These are phyloP conservation scores for Leishmania major DNA, from an alignment of 208 protist genomes.

Conservation along the genomic window DNA sequence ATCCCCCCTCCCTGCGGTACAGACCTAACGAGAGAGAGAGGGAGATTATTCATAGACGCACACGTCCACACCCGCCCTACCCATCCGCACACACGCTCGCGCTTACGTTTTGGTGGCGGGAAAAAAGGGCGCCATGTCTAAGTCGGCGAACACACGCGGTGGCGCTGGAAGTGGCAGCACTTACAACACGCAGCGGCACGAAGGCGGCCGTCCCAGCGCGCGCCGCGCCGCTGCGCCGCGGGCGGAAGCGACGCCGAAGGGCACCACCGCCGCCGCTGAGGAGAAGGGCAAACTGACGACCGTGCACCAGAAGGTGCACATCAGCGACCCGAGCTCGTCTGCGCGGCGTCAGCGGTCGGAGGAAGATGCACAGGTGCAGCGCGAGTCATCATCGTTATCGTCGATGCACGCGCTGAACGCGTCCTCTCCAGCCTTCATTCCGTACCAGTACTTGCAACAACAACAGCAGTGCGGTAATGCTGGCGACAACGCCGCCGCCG, in stretches of 20 bases:
- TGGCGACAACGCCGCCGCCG: not conserved
- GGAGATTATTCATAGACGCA: not conserved
- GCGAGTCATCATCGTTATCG: not conserved
- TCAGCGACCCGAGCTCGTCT: not conserved
- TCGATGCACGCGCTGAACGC: conserved; percentile 16
- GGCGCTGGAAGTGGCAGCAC: not conserved
- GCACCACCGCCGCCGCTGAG: not conserved
- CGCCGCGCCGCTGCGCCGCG: conserved; percentile 5
- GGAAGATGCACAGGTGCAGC: not conserved
- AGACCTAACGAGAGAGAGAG: no score
- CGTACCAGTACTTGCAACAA: conserved; percentile 7
- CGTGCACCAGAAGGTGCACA: not conserved
- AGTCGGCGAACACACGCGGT: not conserved
- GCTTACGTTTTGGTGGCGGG: not conserved
- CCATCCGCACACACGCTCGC: not conserved
- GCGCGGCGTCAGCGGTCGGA: conserved; percentile 1
- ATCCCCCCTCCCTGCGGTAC: no score
- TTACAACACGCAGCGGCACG: not conserved
- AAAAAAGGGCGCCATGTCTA: not conserved
- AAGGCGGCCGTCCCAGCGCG: not conserved
- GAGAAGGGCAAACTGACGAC: not conserved
- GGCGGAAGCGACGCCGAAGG: not conserved
- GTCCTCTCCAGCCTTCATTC: conserved; percentile 24
- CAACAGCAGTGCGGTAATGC: conserved; percentile 11
- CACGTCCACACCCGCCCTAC: not conserved